These are phyloP conservation scores for Saccharomyces hybrid DNA, from an alignment of 1,139 yeast species.

Conservation along the genomic window DNA sequence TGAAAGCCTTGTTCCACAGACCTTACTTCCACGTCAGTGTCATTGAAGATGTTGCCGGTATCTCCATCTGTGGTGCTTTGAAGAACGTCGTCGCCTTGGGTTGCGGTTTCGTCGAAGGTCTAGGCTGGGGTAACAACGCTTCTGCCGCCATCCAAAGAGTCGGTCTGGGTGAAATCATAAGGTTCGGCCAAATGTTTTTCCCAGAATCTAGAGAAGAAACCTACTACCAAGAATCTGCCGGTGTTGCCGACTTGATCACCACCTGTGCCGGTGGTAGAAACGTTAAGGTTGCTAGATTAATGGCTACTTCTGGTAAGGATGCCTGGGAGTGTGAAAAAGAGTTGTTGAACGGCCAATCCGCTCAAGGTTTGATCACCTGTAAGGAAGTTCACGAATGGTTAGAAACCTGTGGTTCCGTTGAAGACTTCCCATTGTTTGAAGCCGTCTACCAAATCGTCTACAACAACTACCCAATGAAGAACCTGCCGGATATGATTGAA, in stretches of 20 bases:
- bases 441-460: slow-evolving; percentile 78
- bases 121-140: slow-evolving; percentile 98
- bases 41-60: slow-evolving; percentile 85
- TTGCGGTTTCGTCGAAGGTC: slow-evolving; percentile 92
- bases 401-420: slow-evolving; percentile 46
- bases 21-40: slow-evolving; percentile 92
- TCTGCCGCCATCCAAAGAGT: slow-evolving; percentile 94
- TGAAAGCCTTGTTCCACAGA: slow-evolving; percentile 81
- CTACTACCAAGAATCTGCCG: slow-evolving; percentile 86
- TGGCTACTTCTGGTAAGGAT: slow-evolving; percentile 60
- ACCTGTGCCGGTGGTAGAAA: slow-evolving; percentile 96
- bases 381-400: slow-evolving; percentile 85
- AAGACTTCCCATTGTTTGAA: slow-evolving; percentile 80
- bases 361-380: slow-evolving; percentile 87
- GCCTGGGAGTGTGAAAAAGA: slow-evolving; percentile 77
- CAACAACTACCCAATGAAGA: slow-evolving; percentile 57
- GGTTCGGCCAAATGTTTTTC: slow-evolving; percentile 68
- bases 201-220: slow-evolving; percentile 67
- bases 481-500: slow-evolving; percentile 57
- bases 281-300: slow-evolving; percentile 75
- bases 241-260: slow-evolving; percentile 94
- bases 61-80: slow-evolving; percentile 89
- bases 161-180: slow-evolving; percentile 79
- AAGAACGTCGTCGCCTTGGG: slow-evolving; percentile 91
- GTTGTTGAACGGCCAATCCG: slow-evolving; percentile 83